Evolutionary conservation across 139 green algal species (phyloP), one percentile per base, ranked within the genome.

Genomic region (Chlamydomonas sp.): DNA sequence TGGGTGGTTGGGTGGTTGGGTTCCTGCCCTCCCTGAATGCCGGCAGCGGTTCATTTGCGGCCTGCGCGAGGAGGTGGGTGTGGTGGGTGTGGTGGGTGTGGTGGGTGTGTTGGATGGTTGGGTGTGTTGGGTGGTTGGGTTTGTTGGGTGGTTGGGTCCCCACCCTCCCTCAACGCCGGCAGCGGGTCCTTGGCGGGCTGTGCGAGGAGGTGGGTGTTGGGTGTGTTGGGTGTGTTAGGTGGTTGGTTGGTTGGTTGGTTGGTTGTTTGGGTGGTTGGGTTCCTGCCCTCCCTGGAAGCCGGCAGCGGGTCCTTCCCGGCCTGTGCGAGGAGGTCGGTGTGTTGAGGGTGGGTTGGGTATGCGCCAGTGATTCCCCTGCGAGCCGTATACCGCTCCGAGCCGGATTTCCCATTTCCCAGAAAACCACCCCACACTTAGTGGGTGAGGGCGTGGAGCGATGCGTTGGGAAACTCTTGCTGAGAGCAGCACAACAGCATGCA

Each of bases 1-100:
- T n/a, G n/a, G n/a, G n/a, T n/a, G n/a, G n/a, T n/a, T n/a, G n/a
- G n/a, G n/a, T n/a, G n/a, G n/a, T n/a, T n/a, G 30, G 33, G 33
- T 81, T 77, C 22, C 67, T 71, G 2, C 68, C 67, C 20, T 83
- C 81, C 24, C 83, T 72, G 37, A 86, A 79, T 22, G 77, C 73
- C 36, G 83, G 67, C n/a, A 83, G 48, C 16, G 74, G 64, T 58
- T 84, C 81, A 37, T 74, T 71, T 49, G 43, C 30, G 58, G 38
- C 28, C 34, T 22, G 31, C 20, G 43, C n/a, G n/a, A n/a, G n/a
- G n/a, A n/a, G n/a, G n/a, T n/a, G n/a, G n/a, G n/a, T n/a, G n/a
- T n/a, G n/a, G n/a, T n/a, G n/a, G n/a, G n/a, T n/a, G n/a, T n/a
- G n/a, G n/a, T n/a, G n/a, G n/a, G n/a, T n/a, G n/a, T 54, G 43